Conservation (phyloP, 495 filamentous ascomycete species). For the Tuber melanosporum region DNA sequence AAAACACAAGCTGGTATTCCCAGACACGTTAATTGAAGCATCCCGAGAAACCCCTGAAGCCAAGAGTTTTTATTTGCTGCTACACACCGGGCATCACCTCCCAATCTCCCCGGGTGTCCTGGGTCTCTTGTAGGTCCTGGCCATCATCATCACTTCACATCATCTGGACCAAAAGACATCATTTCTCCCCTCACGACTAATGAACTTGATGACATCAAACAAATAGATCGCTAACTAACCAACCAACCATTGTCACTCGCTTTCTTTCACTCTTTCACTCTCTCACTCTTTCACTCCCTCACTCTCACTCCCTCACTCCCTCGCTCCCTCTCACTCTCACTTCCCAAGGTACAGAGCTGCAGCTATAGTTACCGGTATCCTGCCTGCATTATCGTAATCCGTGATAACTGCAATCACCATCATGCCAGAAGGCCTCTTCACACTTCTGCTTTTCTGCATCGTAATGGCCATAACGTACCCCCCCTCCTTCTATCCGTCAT, state of each 20-base stretch:
- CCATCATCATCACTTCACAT: neutral
- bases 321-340: no score
- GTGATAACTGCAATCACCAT: neutral
- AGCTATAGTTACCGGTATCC: neutral
- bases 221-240: neutral
- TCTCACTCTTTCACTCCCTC: neutral
- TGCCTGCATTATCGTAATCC: neutral
- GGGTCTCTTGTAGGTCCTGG: neutral
- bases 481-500: neutral
- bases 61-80: neutral
- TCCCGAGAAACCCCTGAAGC: neutral
- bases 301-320: neutral
- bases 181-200: neutral
- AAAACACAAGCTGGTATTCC: neutral
- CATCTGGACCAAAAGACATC: neutral
- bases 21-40: neutral
- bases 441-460: constrained; percentile 74
- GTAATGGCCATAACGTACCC: constrained; percentile 92
- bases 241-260: neutral
- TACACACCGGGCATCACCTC: neutral
- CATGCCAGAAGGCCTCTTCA: constrained; percentile 65
- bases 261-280: neutral
- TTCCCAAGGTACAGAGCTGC: neutral
- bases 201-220: neutral
- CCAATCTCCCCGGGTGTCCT: neutral